Base-by-base conservation (phyloP, 306 rosid genomes). In the Begonia fuchsioides region DNA sequence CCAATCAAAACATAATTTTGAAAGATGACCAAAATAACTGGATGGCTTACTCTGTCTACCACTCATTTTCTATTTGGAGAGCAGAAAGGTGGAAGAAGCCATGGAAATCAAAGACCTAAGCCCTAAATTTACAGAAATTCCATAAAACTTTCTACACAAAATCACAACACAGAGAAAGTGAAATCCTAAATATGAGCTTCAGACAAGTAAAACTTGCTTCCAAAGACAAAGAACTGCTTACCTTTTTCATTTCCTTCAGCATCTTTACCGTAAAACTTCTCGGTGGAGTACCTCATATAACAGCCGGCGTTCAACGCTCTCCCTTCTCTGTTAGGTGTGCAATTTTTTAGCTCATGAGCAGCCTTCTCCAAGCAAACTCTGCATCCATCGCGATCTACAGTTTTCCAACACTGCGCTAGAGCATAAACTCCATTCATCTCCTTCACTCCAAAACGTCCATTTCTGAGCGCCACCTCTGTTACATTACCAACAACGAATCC, bases 321-420 rank as follows among this genome's bases (percentile, higher is more conserved):
- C 32, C 92, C 96, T 69, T 87, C 92, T 11, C 43, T 79, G 6
- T 67, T 69, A 0, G 80, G 73, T 39, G 51, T 60, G 54, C 96
- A 87, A 0, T 55, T 54, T 38, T 44, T 60, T 0, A 73, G 59
- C 1, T 56, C 79, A 47, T 44, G 48, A 3, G 14, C 76, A 0
- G 82, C 96, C 61, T 77, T 75, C 61, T 59, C 67, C 78, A 87
- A 54, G 19, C 96, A 87, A 50, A 32, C 62, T 39, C 69, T 52
- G 15, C 96, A 87, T 7, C 67, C 94, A 9, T 52, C 47, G 12
- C 2, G 32, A 3, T 63, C 64, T 11, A 87, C 32, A 40, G 68
- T 75, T 14, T 72, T 67, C 96, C 94, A 87, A 47, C 96, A 87
- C 75, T 87, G 94, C 10, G 84, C 94, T 76, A 87, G 55, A 0